Base-by-base conservation (phyloP, 2,329 filamentous ascomycete species). In the Fusarium avenaceum region DNA sequence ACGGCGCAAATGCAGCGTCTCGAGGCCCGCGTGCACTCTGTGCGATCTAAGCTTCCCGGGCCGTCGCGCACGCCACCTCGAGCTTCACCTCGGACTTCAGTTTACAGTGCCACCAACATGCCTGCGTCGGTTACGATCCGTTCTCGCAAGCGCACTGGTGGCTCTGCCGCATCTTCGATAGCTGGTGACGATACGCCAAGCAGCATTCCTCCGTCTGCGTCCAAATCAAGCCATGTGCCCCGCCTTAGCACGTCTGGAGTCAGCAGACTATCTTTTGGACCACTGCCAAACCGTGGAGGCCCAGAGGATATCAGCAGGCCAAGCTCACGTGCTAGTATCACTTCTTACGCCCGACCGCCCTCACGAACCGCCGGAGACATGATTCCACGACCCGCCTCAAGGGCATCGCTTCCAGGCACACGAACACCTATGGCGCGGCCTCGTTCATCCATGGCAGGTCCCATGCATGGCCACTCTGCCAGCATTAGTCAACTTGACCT, bases 1-100 rank as follows among this genome's bases (percentile, higher is more conserved):
- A 97, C 96, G 60, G 94, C 93, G 28, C 96, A 98, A 81, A 97
- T 98, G 94, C 93, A 97, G 80, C 92, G 93, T 71, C 89, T 99
- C 64, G 96, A 98, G 78, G 93, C 96, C 67, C 89, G 96, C 44
- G 95, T 99, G 11, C 94, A 98, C 64, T 93, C 91, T 24, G 96
- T 91, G 19, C 90, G 94, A 71, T 97, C 95, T 39, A 97, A 96
- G 80, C 87, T 99, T 20, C 96, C 96, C 4, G 93, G 91, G 2
- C 93, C 94, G 4, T 85, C 88, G 9, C 86, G 84, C 55, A 96
- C 92, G 1, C 94, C 94, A 6, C 93, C 94, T 19, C 89, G 90
- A 47, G 86, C 87, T 6, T 97, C 94, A n/a, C 93, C 94, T 22
- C 87, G 92, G 53, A 77, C 79, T 3, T 83, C 81, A 6, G 72